phyloP scores from a whole-genome alignment of 176 grass and related monocot species.

The Juncus inflexus region DNA sequence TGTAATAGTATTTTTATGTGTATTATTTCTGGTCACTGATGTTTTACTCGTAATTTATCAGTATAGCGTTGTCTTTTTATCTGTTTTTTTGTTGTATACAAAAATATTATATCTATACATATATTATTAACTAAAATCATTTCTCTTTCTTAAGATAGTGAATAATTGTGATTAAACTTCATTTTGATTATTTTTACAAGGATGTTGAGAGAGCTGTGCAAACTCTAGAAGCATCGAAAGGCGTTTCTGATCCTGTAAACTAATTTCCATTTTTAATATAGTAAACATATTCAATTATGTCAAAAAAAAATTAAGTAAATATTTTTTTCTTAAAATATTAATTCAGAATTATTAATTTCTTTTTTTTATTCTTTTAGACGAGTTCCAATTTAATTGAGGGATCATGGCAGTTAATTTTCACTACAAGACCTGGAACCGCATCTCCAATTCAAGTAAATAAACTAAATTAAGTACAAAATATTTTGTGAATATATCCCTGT shows the following conservation, averaged over 20 bases:
- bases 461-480: constrained; percentile 17
- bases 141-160: too few species aligned
- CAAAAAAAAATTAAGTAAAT: neutral
- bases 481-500: neutral
- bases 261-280: neutral
- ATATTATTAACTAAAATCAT: too few species aligned
- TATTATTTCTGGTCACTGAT: neutral
- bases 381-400: constrained; percentile 82
- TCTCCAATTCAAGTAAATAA: constrained; percentile 79
- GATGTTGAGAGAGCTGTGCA: constrained; percentile 66
- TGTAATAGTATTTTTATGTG: neutral
- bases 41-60: too few species aligned
- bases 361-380: constrained; percentile 28
- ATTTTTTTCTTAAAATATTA: neutral
- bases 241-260: constrained; percentile 68
- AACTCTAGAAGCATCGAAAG: constrained; percentile 52
- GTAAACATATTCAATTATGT: neutral
- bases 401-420: constrained; percentile 89
- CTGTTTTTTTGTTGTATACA: too few species aligned
- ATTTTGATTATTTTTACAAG: constrained; percentile 16
- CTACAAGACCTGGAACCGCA: constrained; percentile 92
- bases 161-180: too few species aligned
- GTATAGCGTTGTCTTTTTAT: too few species aligned
- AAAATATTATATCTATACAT: too few species aligned
- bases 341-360: neutral